Base-by-base conservation (phyloP, 2,329 filamentous ascomycete species). In the Lachnellula suecica region DNA sequence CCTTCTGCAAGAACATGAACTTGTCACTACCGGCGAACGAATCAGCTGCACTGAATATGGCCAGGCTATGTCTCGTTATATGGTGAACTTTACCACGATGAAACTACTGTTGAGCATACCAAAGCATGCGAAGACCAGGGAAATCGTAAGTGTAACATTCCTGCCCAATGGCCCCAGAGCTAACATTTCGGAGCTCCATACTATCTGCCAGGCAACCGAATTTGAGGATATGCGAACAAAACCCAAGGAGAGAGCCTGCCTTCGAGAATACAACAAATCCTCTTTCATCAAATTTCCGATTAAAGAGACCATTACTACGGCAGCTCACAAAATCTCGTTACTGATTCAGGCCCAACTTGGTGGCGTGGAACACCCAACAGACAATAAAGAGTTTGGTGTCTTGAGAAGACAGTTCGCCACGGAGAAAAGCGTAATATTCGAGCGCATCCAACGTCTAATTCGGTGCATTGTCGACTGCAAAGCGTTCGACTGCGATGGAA, bases 21-120 rank as follows among this genome's bases (percentile, higher is more conserved):
- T 94, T 6, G 74, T 91, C 11, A 75, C 74, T 2, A 55, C 67
- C 19, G 66, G 69, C 2, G 67, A 74, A 0, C 70, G 70, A 4
- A 77, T 93, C 44, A 74, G 71, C 23, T 83, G 82, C 41, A 93
- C 88, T 0, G 82, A 85, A 44, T 89, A 87, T 63, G 90, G 90
- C 1, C 78, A 87, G 51, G 86, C 87, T 4, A 95, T 96, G 90
- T 88, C 89, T 40, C 81, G 83, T 44, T 95, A 93, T 66, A 93
- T 90, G 72, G 74, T 94, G 3, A 82, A 82, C 20, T 92, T 92
- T 60, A 79, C 87, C 34, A 94, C 89, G 0, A 95, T 94, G 89
- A 86, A 84, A 60, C 68, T 76, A 1, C 75, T 95, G 13, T 71
- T 93, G 40, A 73, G 74, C 0, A 74, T 94, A 47, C 79, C 81